Evolutionary conservation across 1,284 basidiomycete genomes (phyloP).

Genomic region (Ustilago crameri): DNA sequence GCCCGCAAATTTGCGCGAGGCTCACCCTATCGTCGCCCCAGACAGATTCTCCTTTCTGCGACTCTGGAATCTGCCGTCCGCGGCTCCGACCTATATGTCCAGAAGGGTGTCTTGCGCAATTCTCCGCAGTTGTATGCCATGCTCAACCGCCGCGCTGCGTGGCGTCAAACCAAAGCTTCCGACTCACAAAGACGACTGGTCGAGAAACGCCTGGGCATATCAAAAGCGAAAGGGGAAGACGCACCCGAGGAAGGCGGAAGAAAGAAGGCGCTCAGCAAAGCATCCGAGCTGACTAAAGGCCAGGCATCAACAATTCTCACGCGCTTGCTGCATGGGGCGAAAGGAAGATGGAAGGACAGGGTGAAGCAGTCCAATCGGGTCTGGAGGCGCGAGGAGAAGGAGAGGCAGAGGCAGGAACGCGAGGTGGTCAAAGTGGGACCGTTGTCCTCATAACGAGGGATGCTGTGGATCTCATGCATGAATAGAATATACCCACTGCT

Average conservation of each 20-base stretch:
- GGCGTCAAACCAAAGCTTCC: slow-evolving; percentile 78
- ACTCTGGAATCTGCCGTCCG: slow-evolving; percentile 72
- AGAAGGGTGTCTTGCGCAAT: slow-evolving; percentile 72
- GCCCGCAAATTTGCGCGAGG: slow-evolving; percentile 7
- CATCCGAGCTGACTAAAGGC: slow-evolving; percentile 48
- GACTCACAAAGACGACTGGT: slow-evolving; percentile 76
- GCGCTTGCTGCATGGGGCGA: slow-evolving; percentile 47
- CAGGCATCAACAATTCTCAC: slow-evolving; percentile 54
- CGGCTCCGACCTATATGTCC: slow-evolving; percentile 78
- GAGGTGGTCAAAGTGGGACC: slow-evolving; percentile 53
- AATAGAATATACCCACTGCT: slow-evolving; percentile 8
- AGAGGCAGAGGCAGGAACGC: slow-evolving; percentile 29
- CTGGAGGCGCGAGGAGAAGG: slow-evolving; percentile 35
- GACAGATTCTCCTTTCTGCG: slow-evolving; percentile 23
- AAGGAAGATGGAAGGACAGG: slow-evolving; percentile 45
- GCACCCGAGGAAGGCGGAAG: slow-evolving; percentile 1
- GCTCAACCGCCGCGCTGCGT: slow-evolving; percentile 72
- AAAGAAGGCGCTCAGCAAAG: slow-evolving; percentile 36
- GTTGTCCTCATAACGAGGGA: slow-evolving; percentile 9
- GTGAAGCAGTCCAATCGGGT: slow-evolving; percentile 41
- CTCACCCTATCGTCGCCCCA: slow-evolving; percentile 48
- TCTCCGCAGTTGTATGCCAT: slow-evolving; percentile 43
- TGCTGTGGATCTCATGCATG: neutral
- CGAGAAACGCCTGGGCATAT: slow-evolving; percentile 72
- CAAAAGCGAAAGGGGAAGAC: slow-evolving; percentile 4